Percentiles rank a stretch among this genome's conserved stretches.
These are phyloP conservation scores for Aspergillus transmontanensis DNA, from an alignment of 2,329 filamentous ascomycete species.

Conservation along the genomic window DNA sequence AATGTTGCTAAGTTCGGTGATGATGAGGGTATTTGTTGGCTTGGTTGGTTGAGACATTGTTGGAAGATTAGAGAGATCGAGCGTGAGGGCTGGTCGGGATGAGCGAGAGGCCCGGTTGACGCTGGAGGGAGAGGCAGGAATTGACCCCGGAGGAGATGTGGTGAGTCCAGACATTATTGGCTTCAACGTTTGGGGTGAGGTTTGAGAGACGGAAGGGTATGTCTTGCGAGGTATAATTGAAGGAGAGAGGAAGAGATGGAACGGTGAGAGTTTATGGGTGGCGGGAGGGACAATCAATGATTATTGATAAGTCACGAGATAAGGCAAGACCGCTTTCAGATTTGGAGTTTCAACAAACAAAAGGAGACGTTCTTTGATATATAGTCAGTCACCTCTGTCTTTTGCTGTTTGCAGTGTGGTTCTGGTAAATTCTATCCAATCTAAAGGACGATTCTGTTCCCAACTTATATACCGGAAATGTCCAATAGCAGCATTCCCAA, in stretches of 20 bases:
- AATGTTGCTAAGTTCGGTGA: conserved; percentile 51
- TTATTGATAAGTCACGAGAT: not conserved
- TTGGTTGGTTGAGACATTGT: conserved; percentile 48
- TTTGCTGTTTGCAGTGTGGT: not conserved
- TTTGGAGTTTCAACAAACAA: not conserved
- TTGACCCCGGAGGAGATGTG: conserved; percentile 22
- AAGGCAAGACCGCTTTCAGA: not conserved
- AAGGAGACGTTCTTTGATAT: not conserved
- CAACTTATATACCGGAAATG: not conserved
- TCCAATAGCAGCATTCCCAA: not conserved
- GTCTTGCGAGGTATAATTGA: not conserved
- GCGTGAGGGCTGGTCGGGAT: conserved; percentile 42
- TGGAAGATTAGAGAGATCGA: conserved; percentile 51
- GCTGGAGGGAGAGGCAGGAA: conserved; percentile 29
- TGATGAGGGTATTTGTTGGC: conserved; percentile 54
- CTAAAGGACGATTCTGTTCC: not conserved
- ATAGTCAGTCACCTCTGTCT: not conserved
- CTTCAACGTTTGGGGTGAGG: conserved; percentile 2
- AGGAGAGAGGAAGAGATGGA: not conserved
- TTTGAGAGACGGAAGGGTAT: not conserved
- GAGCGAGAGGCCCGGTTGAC: conserved; percentile 26
- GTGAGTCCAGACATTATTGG: conserved; percentile 25
- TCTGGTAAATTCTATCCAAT: not conserved
- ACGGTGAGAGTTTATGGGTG: not conserved
- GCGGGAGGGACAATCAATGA: not conserved